Base-by-base conservation (phyloP, 306 rosid genomes). In the Quercus ilex region DNA sequence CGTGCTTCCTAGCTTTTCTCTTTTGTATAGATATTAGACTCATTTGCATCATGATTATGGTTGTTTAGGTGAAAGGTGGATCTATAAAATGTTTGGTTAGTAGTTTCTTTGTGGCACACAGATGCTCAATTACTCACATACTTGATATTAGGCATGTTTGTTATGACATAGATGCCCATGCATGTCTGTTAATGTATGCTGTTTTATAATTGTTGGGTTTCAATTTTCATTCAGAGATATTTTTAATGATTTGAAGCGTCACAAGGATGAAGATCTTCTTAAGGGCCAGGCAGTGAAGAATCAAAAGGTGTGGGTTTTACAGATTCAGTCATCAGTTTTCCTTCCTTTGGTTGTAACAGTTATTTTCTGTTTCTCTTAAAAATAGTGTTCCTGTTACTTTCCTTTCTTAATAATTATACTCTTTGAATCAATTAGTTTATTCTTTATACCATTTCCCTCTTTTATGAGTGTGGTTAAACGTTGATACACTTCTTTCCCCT, bases 241-340 rank as follows among this genome's bases (percentile, higher is more conserved):
- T 55, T 83, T 92, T 72, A 85, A 84, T 92, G 91, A 88, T 80
- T 83, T 94, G 91, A 92, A 86, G 87, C 89, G 85, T 57, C 91
- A 92, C 38, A 92, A 91, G 85, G 93, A 89, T 77, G 97, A 91
- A 79, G 99, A 95, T 89, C 68, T 87, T 80, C 92, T 90, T 5
- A 95, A 95, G 83, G 98, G 99, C 52, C 90, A 89, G 86, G 97
- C 95, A 59, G 87, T 92, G 84, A 94, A 86, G 84, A 92, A 78
- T 85, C 99, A 92, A 83, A 92, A 89, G 97, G 97, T 94, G 38
- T 69, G 83, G 64, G 63, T 52, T 57, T 28, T 60, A 46, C 3
- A 8, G 19, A 9, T 33, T 30, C 60, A 55, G 30, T 19, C 2
- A 28, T 30, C 14, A 55, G 28, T 20, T 58, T 26, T 67, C 25